phyloP scores from a whole-genome alignment of 2,329 filamentous ascomycete species.

The Botrytis paeoniae region DNA sequence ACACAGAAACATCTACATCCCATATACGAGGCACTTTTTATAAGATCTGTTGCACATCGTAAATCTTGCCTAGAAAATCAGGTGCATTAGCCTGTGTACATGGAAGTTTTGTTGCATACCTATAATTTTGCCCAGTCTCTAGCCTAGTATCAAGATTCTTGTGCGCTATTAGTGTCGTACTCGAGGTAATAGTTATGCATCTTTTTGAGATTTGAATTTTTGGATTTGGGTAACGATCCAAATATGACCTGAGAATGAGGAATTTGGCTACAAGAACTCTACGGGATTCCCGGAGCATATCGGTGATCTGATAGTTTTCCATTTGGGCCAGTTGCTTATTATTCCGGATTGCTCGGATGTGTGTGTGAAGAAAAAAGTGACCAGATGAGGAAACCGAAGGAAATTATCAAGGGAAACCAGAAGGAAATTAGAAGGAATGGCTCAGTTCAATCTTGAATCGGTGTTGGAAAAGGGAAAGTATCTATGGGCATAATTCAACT shows the following conservation, averaged over 20 bases:
- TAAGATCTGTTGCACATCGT: not conserved
- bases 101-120: not conserved
- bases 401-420: not conserved
- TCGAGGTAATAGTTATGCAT: not conserved
- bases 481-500: not conserved
- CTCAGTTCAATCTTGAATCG: not conserved
- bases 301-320: not conserved
- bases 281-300: not conserved
- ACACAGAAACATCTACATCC: not conserved
- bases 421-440: not conserved
- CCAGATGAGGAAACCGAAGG: not conserved
- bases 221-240: not conserved
- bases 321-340: not conserved
- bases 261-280: not conserved
- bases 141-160: not conserved
- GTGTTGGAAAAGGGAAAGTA: not conserved
- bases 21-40: not conserved
- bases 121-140: not conserved
- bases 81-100: not conserved
- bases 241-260: not conserved
- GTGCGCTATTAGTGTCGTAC: not conserved
- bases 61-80: not conserved
- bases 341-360: not conserved
- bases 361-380: rapidly evolving
- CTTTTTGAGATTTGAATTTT: not conserved